phyloP scores from a whole-genome alignment of 192 early-diverging fungal genomes.

The Geosiphon pyriformis region DNA sequence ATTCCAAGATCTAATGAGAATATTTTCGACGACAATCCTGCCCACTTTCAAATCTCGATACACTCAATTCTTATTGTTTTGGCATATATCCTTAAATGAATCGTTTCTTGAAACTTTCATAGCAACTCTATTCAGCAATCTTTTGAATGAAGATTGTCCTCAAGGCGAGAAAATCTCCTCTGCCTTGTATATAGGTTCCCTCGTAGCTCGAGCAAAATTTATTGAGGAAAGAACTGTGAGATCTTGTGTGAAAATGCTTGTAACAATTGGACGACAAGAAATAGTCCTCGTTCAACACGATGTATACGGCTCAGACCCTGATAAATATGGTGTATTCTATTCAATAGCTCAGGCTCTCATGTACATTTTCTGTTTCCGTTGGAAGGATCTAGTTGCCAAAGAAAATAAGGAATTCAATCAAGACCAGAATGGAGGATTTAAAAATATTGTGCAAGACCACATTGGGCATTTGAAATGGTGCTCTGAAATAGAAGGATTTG shows the following conservation, averaged over 20 bases:
- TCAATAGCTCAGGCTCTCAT: constrained; percentile 80
- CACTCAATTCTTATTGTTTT: constrained; percentile 90
- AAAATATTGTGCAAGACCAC: constrained; percentile 14
- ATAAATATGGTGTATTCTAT: constrained; percentile 78
- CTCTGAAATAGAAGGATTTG: constrained; percentile 57
- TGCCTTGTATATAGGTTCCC: constrained; percentile 79
- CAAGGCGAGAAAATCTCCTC: constrained; percentile 69
- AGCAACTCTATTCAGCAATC: constrained; percentile 35
- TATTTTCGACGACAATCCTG: constrained; percentile 76
- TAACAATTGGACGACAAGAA: constrained; percentile 60
- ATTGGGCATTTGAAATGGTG: too few species aligned
- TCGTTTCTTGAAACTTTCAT: constrained; percentile 72
- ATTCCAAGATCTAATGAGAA: constrained; percentile 62
- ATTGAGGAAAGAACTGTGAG: constrained; percentile 59
- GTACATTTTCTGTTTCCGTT: constrained; percentile 94
- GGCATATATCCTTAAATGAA: constrained; percentile 67
- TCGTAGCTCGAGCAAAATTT: constrained; percentile 81
- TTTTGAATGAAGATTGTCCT: constrained; percentile 53
- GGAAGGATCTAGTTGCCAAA: constrained; percentile 66
- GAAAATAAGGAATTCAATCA: constrained; percentile 11
- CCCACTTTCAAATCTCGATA: constrained; percentile 86
- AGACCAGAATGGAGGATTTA: not conserved
- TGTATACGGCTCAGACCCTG: constrained; percentile 43
- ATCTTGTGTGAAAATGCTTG: constrained; percentile 60
- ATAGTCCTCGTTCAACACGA: constrained; percentile 59